phyloP scores from a whole-genome alignment of 768 basidiomycete genomes.

The Russula sp. region DNA sequence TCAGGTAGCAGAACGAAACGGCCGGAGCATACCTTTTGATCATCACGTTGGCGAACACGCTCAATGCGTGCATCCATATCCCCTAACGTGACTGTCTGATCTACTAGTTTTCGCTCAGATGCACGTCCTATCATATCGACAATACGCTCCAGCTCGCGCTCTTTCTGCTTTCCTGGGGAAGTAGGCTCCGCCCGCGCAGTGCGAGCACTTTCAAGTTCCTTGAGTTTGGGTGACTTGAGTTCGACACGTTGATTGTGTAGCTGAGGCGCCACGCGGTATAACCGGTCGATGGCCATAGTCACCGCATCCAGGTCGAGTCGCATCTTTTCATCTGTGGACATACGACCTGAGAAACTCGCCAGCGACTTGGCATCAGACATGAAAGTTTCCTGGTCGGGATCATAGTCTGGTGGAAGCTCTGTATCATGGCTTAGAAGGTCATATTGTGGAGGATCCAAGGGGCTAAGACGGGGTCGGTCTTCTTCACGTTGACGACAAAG shows the following conservation, averaged over 20 bases:
- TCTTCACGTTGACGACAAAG: constrained; percentile 22
- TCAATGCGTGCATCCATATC: constrained; percentile 51
- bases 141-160: constrained; percentile 63
- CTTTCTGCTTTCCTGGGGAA: constrained; percentile 43
- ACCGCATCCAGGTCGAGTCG: constrained; percentile 79
- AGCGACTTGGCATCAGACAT: constrained; percentile 17
- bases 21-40: constrained; percentile 48
- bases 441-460: constrained; percentile 13
- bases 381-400: constrained; percentile 18
- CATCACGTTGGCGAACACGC: constrained; percentile 50
- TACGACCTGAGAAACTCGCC: constrained; percentile 11
- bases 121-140: constrained; percentile 67
- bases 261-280: constrained; percentile 84
- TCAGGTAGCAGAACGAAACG: not conserved
- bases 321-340: constrained; percentile 66
- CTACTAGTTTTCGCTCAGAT: constrained; percentile 55
- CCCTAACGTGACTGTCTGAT: constrained; percentile 65
- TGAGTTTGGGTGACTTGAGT: constrained; percentile 62
- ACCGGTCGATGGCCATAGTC: constrained; percentile 80
- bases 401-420: constrained; percentile 32
- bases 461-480: constrained; percentile 3
- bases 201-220: constrained; percentile 68
- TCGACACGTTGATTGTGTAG: constrained; percentile 91
- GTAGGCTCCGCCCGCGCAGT: constrained; percentile 33
- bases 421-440: constrained; percentile 32